Evolutionary conservation across 768 basidiomycete genomes (phyloP).

Genomic region (Tricholoma flavovirens): DNA sequence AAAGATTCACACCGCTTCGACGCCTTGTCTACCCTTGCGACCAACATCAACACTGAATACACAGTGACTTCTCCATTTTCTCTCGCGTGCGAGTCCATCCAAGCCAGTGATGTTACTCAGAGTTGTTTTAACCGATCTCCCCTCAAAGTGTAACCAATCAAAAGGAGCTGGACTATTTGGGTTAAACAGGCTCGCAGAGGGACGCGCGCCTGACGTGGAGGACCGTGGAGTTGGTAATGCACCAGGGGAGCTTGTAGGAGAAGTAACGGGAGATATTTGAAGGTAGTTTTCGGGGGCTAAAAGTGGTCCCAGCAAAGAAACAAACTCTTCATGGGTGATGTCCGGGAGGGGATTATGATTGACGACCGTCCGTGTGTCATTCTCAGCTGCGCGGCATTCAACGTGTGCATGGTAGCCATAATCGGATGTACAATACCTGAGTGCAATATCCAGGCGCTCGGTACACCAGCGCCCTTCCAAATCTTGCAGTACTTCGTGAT

Average conservation of each 20-base stretch:
- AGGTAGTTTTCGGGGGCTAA: constrained; percentile 77
- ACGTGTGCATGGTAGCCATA: not conserved
- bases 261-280: constrained; percentile 24
- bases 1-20: constrained; percentile 60
- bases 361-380: constrained; percentile 61
- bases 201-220: constrained; percentile 24
- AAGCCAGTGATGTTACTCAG: constrained; percentile 71
- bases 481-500: constrained; percentile 70
- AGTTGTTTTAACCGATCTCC: constrained; percentile 74
- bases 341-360: constrained; percentile 88
- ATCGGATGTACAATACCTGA: constrained; percentile 40
- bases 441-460: constrained; percentile 77
- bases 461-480: constrained; percentile 67
- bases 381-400: constrained; percentile 37
- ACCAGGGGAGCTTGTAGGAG: constrained; percentile 25
- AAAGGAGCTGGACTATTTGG: constrained; percentile 69
- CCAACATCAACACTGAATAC: constrained; percentile 80
- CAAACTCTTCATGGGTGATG: constrained; percentile 82
- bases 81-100: constrained; percentile 76
- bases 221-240: constrained; percentile 29
- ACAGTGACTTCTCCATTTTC: constrained; percentile 78
- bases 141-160: constrained; percentile 86
- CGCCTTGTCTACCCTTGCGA: constrained; percentile 65
- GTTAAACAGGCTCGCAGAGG: constrained; percentile 30
- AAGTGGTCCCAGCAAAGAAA: constrained; percentile 72